Evolutionary conservation across 1,284 basidiomycete species (phyloP).

Genomic region (Microbotryum silenes-acaulis): DNA sequence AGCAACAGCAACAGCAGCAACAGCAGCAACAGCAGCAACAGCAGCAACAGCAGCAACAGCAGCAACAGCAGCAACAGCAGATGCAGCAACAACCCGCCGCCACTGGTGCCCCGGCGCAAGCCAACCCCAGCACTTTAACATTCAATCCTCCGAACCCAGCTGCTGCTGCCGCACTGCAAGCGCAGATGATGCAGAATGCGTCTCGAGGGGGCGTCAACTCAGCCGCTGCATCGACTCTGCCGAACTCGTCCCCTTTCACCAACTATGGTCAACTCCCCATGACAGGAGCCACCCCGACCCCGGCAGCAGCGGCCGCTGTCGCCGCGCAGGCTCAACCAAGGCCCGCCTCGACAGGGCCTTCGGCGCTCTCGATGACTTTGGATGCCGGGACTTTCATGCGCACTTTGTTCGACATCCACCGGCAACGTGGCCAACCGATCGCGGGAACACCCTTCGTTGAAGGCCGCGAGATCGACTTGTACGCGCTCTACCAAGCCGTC

Average conservation of each 20-base stretch:
- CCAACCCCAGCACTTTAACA: conserved; percentile 1
- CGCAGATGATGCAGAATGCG: conserved; percentile 12
- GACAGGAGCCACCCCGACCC: neutral
- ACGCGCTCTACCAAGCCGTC: conserved; percentile 33
- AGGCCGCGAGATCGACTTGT: conserved; percentile 32
- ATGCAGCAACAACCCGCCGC: conserved; percentile 5
- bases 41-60: conserved; percentile 12
- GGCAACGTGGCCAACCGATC: conserved; percentile 33
- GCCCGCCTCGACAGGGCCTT: conserved; percentile 22
- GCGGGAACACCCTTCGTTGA: conserved; percentile 28
- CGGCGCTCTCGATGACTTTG: conserved; percentile 19
- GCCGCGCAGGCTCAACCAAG: conserved; percentile 1
- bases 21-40: conserved; percentile 4
- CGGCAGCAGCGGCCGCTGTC: neutral
- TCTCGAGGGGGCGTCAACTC: conserved; percentile 4
- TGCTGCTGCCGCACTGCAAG: conserved; percentile 10
- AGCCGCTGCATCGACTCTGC: conserved; percentile 4
- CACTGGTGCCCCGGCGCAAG: conserved; percentile 1
- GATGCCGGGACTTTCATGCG: conserved; percentile 34
- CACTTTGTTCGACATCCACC: conserved; percentile 33
- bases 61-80: conserved; percentile 9
- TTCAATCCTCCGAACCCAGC: conserved; percentile 9
- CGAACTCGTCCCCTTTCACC: conserved; percentile 3
- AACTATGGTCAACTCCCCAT: neutral
- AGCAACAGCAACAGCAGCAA: conserved; percentile 14